Conservation (phyloP, 495 filamentous ascomycete genomes). For the Talaromyces borbonicus region DNA sequence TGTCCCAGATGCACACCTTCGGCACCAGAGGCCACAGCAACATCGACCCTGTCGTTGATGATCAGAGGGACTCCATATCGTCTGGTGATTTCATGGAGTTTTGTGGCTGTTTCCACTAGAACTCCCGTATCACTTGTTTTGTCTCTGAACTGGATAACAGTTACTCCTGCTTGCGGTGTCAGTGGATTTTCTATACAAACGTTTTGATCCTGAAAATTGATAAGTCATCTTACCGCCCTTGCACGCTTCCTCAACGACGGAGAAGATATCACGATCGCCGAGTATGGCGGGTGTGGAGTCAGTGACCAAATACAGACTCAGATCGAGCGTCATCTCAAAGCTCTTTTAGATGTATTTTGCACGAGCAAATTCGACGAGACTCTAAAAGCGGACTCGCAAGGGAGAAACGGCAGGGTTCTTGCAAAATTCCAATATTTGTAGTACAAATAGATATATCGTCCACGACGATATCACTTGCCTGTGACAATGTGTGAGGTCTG, state of each 20-base stretch:
- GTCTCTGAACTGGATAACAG: conserved; percentile 82
- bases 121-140: conserved; percentile 70
- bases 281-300: conserved; percentile 79
- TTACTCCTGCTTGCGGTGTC: conserved; percentile 47
- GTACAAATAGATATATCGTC: no score
- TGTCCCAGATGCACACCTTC: conserved; percentile 94
- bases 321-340: conserved; percentile 26
- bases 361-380: not conserved
- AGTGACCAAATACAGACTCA: conserved; percentile 81
- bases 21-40: conserved; percentile 73
- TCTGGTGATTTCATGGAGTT: conserved; percentile 59
- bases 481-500: no score
- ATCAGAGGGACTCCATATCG: conserved; percentile 67
- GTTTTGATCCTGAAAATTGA: not conserved
- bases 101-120: conserved; percentile 59
- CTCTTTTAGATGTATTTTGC: not conserved
- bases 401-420: not conserved
- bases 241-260: conserved; percentile 67
- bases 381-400: no score
- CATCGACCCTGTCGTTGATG: conserved; percentile 93
- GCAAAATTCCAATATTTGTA: no score
- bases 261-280: conserved; percentile 54
- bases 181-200: not conserved
- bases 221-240: conserved; percentile 62
- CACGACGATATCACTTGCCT: no score